A percentile compares a stretch with the other conserved stretches of the same genome.
These are phyloP conservation scores for Iris pallida DNA, from an alignment of 116 monocot genomes.

Conservation along the genomic window DNA sequence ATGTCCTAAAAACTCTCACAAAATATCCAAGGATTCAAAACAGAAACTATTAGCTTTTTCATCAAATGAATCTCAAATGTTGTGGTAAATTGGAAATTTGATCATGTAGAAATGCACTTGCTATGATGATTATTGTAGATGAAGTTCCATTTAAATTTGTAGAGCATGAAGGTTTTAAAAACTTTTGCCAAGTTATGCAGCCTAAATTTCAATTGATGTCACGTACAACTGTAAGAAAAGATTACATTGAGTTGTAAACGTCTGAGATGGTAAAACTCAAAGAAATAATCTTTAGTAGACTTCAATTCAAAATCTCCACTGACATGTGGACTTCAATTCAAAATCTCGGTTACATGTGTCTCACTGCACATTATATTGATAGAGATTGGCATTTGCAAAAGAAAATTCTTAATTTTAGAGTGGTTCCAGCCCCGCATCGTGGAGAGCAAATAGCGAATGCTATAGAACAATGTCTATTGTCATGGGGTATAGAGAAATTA, in stretches of 20 bases:
- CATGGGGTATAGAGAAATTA: too few species aligned
- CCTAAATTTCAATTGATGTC: not conserved
- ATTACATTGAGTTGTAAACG: not conserved
- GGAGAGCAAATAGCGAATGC: too few species aligned
- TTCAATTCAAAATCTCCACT: not conserved
- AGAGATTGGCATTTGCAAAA: too few species aligned
- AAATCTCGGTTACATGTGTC: not conserved
- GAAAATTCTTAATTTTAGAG: too few species aligned
- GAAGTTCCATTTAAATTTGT: too few species aligned
- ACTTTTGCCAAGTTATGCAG: too few species aligned
- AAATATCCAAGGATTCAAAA: not conserved
- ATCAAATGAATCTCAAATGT: not conserved
- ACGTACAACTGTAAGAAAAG: not conserved
- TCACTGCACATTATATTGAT: not conserved
- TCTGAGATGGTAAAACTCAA: not conserved
- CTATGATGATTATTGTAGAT: not conserved
- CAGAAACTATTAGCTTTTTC: too few species aligned
- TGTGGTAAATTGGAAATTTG: not conserved
- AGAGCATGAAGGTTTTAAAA: too few species aligned
- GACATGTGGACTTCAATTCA: constrained; percentile 1
- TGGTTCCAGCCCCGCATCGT: too few species aligned
- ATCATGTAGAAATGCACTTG: not conserved
- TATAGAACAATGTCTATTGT: too few species aligned
- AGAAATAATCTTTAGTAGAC: not conserved
- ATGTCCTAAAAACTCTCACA: not conserved